Base-by-base conservation (phyloP, 2,329 filamentous ascomycete genomes). In the Exophiala oligosperma region DNA sequence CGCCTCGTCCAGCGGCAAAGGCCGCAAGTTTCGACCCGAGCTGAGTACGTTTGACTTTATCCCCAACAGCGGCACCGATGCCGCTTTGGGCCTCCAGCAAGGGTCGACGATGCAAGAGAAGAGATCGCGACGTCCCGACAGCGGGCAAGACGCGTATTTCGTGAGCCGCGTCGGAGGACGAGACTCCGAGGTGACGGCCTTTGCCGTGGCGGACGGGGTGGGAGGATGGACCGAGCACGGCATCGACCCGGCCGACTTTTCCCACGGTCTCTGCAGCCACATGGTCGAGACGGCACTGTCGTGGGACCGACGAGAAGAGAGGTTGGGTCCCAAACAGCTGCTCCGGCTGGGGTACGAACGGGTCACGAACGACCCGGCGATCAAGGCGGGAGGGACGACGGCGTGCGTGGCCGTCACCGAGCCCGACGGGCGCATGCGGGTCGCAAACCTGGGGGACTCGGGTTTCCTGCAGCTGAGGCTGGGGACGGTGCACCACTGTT, bases 91-190 rank as follows among this genome's bases (percentile, higher is more conserved):
- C 41, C 41, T 72, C 5, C 70, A 75, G 49, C 58, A 58, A 8
- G 72, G 71, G 17, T 66, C 64, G 62, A 71, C 70, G 64, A 68
- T 70, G 80, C 85, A 73, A 79, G 84, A 81, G 65, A 79, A 82
- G 69, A 84, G 85, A 71, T 79, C 77, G 65, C 81, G 78, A 62
- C 85, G 89, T 24, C 90, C 88, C 50, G 88, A 85, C 58, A 94
- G 90, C 51, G 94, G 94, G 14, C 92, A 99, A 75, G 94, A 99
- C 81, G 91, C 94, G 57, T 97, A 97, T 78, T 99, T 99, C 75
- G 88, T 94, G 67, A 84, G 89, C 70, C 85, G 87, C 24, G 79
- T 97, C n/a, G 90, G 89, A 11, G 90, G 89, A 11, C 87, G 85
- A 52, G 84, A 86, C 63, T 83, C 82, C 1, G 81, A 85, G 38